phyloP scores from a whole-genome alignment of 495 filamentous ascomycete genomes.

The Staphylotrichum longicolle region DNA sequence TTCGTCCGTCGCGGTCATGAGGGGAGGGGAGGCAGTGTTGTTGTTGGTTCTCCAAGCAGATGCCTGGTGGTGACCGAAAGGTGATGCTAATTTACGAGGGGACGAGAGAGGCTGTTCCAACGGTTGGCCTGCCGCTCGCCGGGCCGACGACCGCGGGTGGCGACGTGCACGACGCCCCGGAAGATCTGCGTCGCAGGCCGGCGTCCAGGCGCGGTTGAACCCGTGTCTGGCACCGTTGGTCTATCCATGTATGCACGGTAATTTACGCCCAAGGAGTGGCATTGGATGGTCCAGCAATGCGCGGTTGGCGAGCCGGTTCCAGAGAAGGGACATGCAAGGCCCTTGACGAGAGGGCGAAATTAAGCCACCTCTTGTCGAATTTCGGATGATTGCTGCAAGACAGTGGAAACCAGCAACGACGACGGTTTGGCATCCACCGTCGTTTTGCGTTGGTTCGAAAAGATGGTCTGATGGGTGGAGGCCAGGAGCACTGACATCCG shows the following conservation, averaged over 20 bases:
- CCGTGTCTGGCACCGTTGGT: constrained; percentile 20
- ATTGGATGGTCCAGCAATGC: constrained; percentile 21
- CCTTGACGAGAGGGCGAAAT: neutral
- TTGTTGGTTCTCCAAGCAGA: neutral
- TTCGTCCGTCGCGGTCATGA: neutral
- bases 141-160: constrained; percentile 20
- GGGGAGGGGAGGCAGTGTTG: neutral
- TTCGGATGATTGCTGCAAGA: constrained; percentile 10
- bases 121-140: neutral
- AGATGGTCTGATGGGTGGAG: constrained; percentile 18
- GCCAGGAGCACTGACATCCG: neutral
- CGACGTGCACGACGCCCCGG: constrained; percentile 4
- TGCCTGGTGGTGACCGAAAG: neutral
- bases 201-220: constrained; percentile 19
- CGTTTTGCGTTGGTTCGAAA: constrained; percentile 14
- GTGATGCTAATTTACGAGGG: neutral
- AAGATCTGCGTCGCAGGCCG: constrained; percentile 21
- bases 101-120: neutral
- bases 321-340: constrained; percentile 12
- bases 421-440: constrained; percentile 10
- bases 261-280: constrained; percentile 12
- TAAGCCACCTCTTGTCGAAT: constrained; percentile 15
- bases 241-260: constrained; percentile 16
- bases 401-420: neutral
- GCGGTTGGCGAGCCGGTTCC: constrained; percentile 6